Conservation (phyloP, 2,329 filamentous ascomycete species). For the Cercospora sp. region DNA sequence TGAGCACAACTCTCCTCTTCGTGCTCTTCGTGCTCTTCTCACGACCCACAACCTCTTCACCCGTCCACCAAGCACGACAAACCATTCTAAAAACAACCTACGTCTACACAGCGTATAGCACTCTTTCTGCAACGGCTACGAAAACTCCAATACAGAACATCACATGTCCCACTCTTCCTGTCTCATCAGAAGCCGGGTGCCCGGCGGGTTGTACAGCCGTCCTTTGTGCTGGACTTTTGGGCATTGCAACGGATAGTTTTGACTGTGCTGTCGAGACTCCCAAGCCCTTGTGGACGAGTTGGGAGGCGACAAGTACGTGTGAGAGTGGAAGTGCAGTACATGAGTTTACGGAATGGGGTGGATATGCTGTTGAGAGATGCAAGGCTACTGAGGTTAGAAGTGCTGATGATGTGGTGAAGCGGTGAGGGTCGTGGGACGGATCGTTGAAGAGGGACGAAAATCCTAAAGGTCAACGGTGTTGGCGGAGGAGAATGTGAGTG, state of each 20-base stretch:
- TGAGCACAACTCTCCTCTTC: not conserved
- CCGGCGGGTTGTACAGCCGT: slow-evolving; percentile 18
- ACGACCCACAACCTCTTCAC: not conserved
- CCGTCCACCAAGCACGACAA: not conserved
- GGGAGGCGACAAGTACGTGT: slow-evolving; percentile 21
- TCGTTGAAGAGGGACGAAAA: not conserved
- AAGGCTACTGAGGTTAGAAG: not conserved
- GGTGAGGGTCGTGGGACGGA: not conserved
- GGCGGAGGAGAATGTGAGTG: not conserved
- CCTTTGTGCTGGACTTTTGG: slow-evolving; percentile 14
- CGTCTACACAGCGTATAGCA: slow-evolving; percentile 39
- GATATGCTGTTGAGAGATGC: slow-evolving; percentile 8
- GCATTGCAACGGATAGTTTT: slow-evolving; percentile 19
- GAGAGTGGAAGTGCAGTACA: slow-evolving; percentile 3
- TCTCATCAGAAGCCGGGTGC: slow-evolving; percentile 14
- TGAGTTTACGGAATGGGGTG: slow-evolving; percentile 14
- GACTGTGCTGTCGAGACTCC: slow-evolving; percentile 4
- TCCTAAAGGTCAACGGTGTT: not conserved
- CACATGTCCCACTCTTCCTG: not conserved
- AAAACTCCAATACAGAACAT: not conserved
- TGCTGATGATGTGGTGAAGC: not conserved
- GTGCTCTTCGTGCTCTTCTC: not conserved
- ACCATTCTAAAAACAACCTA: slow-evolving; percentile 38
- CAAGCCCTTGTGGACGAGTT: slow-evolving; percentile 14
- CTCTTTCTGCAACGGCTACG: not conserved